Conservation (phyloP, 2,329 filamentous ascomycete genomes). For the Colletotrichum sp. region DNA sequence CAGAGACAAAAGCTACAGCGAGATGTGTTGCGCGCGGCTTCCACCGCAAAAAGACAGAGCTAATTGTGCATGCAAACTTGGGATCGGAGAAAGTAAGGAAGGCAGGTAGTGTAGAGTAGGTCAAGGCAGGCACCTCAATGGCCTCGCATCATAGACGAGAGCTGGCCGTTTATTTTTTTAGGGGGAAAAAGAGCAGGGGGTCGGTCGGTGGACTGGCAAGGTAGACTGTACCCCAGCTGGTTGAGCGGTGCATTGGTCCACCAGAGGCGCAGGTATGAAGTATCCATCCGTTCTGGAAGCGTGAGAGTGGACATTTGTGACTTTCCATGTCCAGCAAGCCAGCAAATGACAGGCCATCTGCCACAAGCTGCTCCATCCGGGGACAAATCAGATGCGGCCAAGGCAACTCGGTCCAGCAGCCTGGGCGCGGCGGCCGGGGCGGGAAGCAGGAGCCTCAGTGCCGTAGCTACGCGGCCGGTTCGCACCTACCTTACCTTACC, state of each 20-base stretch:
- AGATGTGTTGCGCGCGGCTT: background rate
- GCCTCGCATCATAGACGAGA: slow-evolving; percentile 18
- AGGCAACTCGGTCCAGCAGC: background rate
- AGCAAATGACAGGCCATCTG: slow-evolving; percentile 12
- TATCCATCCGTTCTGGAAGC: background rate
- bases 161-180: slow-evolving; percentile 6
- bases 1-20: background rate
- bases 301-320: background rate
- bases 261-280: background rate
- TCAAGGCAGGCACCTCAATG: background rate
- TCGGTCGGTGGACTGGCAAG: background rate
- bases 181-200: background rate
- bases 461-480: slow-evolving; percentile 17
- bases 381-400: slow-evolving; percentile 3
- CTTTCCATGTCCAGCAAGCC: background rate
- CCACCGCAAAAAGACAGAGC: background rate
- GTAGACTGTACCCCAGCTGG: background rate
- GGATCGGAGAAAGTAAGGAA: background rate
- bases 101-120: background rate
- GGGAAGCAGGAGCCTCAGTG: slow-evolving; percentile 7
- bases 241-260: background rate
- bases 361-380: slow-evolving; percentile 12
- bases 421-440: background rate
- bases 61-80: background rate
- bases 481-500: background rate